Evolutionary conservation across 768 basidiomycete species (phyloP).

Genomic region (Sutorius australiensis): DNA sequence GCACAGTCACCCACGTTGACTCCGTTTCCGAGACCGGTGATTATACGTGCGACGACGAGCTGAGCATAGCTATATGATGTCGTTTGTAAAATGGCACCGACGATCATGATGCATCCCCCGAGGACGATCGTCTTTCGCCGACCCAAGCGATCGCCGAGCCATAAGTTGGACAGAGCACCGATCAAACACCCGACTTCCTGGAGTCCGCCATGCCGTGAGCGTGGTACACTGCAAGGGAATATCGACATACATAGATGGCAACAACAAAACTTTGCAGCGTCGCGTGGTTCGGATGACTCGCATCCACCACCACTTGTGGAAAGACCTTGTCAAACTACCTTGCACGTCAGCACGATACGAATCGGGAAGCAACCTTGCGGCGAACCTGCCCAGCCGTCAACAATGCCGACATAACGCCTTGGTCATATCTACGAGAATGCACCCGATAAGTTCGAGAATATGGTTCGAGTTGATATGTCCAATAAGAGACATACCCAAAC

Average conservation of each 20-base stretch:
- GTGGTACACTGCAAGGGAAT: not conserved
- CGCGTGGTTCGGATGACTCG: constrained; percentile 40
- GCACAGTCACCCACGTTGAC: constrained; percentile 41
- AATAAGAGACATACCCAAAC: constrained; percentile 45
- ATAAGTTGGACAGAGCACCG: constrained; percentile 60
- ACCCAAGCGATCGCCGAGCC: constrained; percentile 58
- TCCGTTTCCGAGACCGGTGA: constrained; percentile 66
- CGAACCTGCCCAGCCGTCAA: constrained; percentile 51
- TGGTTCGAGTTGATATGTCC: not conserved
- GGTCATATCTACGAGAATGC: constrained; percentile 48
- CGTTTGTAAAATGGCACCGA: constrained; percentile 59
- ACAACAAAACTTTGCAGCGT: constrained; percentile 58
- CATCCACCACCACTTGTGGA: constrained; percentile 47
- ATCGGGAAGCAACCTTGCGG: not conserved
- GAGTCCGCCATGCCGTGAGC: not conserved
- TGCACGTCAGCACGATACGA: constrained; percentile 1
- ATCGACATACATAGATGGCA: constrained; percentile 47
- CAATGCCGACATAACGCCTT: constrained; percentile 68
- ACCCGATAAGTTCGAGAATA: not conserved
- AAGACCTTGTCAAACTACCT: constrained; percentile 54
- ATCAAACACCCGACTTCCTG: constrained; percentile 64
- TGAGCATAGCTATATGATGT: constrained; percentile 57
- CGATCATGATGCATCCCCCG: constrained; percentile 57
- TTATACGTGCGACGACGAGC: constrained; percentile 55
- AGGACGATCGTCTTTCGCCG: constrained; percentile 54